Evolutionary conservation across 176 grass and related monocot genomes (phyloP).

Genomic region (Triticum turgidum): DNA sequence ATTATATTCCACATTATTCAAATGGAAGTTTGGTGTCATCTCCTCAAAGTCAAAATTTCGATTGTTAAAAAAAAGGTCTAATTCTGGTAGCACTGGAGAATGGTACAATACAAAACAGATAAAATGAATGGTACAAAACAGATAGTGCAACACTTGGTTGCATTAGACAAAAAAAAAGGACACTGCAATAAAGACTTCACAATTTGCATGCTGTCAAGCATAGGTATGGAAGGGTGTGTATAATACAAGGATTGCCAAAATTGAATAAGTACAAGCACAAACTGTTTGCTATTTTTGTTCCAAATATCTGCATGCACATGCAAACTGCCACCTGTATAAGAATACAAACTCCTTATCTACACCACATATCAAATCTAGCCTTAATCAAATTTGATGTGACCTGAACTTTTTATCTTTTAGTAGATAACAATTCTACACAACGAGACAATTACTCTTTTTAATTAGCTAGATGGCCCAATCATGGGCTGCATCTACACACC

Average conservation of each 20-base stretch:
- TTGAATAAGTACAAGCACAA: background rate
- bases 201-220: background rate
- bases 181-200: background rate
- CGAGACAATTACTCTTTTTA: background rate
- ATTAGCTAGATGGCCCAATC: background rate
- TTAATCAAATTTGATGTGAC: background rate
- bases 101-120: constrained; percentile 10
- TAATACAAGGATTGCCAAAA: background rate
- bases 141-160: background rate
- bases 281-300: background rate
- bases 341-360: background rate
- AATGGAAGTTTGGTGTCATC: background rate
- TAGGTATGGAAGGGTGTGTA: background rate
- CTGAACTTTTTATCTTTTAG: background rate
- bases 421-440: background rate
- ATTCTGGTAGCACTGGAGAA: background rate
- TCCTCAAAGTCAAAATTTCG: background rate
- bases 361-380: background rate
- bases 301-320: background rate
- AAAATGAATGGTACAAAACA: background rate
- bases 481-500: background rate
- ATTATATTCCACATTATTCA: background rate
- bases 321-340: constrained; percentile 4
- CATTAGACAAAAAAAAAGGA: background rate
- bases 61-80: background rate